A percentile compares a stretch with the other conserved stretches of the same genome.
These are phyloP conservation scores for Kuraishia capsulata DNA, from an alignment of 805 yeast species.

Conservation along the genomic window DNA sequence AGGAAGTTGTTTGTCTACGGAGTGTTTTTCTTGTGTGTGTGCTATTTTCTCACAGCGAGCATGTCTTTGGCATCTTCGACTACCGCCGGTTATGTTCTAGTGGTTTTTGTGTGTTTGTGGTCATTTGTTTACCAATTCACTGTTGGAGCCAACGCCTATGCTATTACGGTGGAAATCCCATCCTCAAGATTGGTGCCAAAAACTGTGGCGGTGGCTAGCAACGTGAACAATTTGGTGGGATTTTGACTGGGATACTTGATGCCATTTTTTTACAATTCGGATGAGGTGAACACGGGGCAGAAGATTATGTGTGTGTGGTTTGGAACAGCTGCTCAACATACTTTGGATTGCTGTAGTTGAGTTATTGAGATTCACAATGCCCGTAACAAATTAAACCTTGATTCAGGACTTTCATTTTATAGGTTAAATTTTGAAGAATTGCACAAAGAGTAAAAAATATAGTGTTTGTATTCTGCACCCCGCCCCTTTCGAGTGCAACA, in stretches of 20 bases:
- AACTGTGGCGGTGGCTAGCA: constrained; percentile 4
- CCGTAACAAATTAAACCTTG: too few species aligned
- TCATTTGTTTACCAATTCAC: constrained; percentile 14
- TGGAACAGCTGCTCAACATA: constrained; percentile 4
- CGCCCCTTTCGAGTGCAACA: too few species aligned
- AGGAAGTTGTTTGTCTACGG: not conserved
- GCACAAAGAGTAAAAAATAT: too few species aligned
- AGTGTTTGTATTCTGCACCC: too few species aligned
- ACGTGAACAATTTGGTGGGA: constrained; percentile 2
- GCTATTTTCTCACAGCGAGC: not conserved
- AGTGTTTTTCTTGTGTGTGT: not conserved
- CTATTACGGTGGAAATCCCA: constrained; percentile 8
- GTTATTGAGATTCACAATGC: too few species aligned
- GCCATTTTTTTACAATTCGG: constrained; percentile 6
- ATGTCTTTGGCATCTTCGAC: not conserved
- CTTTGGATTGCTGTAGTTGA: too few species aligned
- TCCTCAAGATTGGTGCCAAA: constrained; percentile 4
- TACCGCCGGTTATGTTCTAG: not conserved
- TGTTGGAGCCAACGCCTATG: constrained; percentile 18
- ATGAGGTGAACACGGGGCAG: constrained; percentile 7
- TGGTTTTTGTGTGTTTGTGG: constrained; percentile 8
- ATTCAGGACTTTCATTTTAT: too few species aligned
- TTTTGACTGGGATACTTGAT: constrained; percentile 4
- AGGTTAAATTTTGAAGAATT: too few species aligned
- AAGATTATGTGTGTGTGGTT: constrained; percentile 5